Percentiles rank a stretch among this genome's conserved stretches.
Evolutionary conservation across 805 yeast species (phyloP).

Genomic region (Hanseniaspora lachancei): DNA sequence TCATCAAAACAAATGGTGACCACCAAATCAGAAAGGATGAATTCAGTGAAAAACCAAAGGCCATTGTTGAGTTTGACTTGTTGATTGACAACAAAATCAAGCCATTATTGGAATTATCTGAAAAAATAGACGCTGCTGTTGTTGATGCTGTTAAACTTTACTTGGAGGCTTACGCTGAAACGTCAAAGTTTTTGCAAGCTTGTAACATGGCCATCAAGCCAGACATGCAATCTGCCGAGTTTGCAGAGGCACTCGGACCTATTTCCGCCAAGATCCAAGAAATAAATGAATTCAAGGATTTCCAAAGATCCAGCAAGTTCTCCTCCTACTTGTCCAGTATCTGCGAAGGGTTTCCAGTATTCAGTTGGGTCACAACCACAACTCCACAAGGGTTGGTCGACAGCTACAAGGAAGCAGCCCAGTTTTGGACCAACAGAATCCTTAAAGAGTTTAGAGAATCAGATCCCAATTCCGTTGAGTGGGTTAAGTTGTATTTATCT

Average conservation of each 20-base stretch:
- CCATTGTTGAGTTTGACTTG: conserved; percentile 40
- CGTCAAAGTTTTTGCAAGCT: conserved; percentile 45
- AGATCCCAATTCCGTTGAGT: conserved; percentile 55
- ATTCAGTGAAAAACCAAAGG: conserved; percentile 28
- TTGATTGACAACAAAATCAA: conserved; percentile 40
- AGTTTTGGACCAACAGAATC: conserved; percentile 86
- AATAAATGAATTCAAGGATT: conserved; percentile 57
- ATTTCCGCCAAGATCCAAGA: conserved; percentile 46
- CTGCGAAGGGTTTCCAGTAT: conserved; percentile 76
- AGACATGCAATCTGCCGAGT: conserved; percentile 39
- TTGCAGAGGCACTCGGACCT: conserved; percentile 50
- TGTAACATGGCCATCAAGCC: conserved; percentile 57
- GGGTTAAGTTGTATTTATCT: conserved; percentile 59
- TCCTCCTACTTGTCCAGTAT: conserved; percentile 68
- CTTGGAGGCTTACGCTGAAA: conserved; percentile 42
- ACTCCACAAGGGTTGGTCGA: conserved; percentile 66
- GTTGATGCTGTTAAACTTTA: conserved; percentile 35
- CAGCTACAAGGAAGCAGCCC: conserved; percentile 81
- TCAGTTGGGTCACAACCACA: conserved; percentile 77
- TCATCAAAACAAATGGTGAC: background rate
- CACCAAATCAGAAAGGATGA: background rate
- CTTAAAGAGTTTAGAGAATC: conserved; percentile 69
- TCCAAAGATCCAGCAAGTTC: conserved; percentile 51
- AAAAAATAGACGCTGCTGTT: conserved; percentile 36
- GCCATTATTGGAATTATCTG: conserved; percentile 41